Evolutionary conservation across 352 stramenopile genomes (phyloP).

Genomic region (Phytopythium aichiense): DNA sequence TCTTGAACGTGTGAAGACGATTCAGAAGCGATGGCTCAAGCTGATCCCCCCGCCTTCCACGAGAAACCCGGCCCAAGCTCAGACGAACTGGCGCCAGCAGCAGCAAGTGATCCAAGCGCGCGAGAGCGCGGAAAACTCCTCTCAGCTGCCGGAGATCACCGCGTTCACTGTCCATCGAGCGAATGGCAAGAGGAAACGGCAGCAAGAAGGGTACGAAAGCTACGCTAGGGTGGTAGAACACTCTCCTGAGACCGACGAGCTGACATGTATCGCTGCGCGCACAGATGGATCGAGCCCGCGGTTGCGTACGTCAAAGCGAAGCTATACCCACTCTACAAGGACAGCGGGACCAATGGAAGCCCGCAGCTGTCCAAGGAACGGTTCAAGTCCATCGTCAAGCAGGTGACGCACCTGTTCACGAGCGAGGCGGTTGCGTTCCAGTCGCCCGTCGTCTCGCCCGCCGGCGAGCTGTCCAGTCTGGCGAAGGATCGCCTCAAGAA

Average conservation of each 20-base stretch:
- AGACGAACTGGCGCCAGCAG: background rate
- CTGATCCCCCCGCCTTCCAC: slow-evolving; percentile 31
- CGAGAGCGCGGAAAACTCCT: slow-evolving; percentile 1
- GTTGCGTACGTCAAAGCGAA: slow-evolving; percentile 82
- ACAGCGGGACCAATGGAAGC: slow-evolving; percentile 23
- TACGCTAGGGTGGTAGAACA: too few relatives aligned
- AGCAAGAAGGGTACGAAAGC: slow-evolving; percentile 38
- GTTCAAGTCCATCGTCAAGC: slow-evolving; percentile 78
- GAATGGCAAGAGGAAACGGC: slow-evolving; percentile 38
- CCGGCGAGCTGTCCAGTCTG: slow-evolving; percentile 41
- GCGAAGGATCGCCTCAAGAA: slow-evolving; percentile 69
- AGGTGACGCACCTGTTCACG: slow-evolving; percentile 56
- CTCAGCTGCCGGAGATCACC: slow-evolving; percentile 36
- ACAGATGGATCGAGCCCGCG: slow-evolving; percentile 42
- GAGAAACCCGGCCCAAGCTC: background rate
- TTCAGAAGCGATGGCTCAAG: slow-evolving; percentile 34
- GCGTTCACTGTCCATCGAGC: slow-evolving; percentile 34
- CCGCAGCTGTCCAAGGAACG: slow-evolving; percentile 64
- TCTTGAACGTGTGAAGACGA: slow-evolving; percentile 32
- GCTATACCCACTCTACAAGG: slow-evolving; percentile 77
- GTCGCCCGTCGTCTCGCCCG: slow-evolving; percentile 38
- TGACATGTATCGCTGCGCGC: slow-evolving; percentile 1
- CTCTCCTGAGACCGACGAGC: background rate
- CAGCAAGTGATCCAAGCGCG: background rate
- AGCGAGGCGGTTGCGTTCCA: slow-evolving; percentile 55